These are phyloP conservation scores for Cladosporium sp. DNA, from an alignment of 2,329 filamentous ascomycete species.

Conservation along the genomic window DNA sequence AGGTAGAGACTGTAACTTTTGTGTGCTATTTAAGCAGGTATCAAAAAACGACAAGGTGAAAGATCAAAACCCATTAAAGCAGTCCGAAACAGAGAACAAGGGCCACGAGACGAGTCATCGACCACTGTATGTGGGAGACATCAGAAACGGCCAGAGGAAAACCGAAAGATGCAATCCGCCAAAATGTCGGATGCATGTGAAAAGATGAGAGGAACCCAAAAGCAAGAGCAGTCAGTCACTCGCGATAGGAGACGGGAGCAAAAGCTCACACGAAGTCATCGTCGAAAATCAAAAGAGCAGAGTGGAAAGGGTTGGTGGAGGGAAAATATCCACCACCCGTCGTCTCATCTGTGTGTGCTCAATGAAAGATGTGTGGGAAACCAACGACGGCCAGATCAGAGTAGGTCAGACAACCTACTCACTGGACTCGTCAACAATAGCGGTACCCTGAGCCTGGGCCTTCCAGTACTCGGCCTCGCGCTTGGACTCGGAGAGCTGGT, in stretches of 20 bases:
- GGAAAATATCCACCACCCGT: conserved; percentile 5
- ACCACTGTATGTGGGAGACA: conserved; percentile 11
- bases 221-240: conserved; percentile 4
- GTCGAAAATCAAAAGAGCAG: conserved; percentile 2
- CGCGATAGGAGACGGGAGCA: conserved; percentile 8
- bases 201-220: conserved; percentile 14
- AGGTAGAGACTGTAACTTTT: conserved; percentile 10
- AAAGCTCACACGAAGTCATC: conserved; percentile 5
- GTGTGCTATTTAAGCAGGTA: conserved; percentile 3
- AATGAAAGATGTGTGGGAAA: background rate
- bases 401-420: background rate
- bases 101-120: conserved; percentile 16
- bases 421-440: conserved; percentile 5
- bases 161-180: background rate
- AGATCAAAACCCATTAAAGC: conserved; percentile 5
- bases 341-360: conserved; percentile 10
- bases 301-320: background rate
- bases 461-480: conserved; percentile 16
- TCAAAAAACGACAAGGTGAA: background rate
- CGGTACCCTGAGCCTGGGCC: conserved; percentile 12
- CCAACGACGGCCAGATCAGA: background rate
- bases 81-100: background rate
- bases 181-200: background rate
- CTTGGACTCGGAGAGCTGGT: conserved; percentile 28
- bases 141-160: conserved; percentile 37